These are phyloP conservation scores for Saraca asoca DNA, from an alignment of 331 rosid genomes.

Conservation along the genomic window DNA sequence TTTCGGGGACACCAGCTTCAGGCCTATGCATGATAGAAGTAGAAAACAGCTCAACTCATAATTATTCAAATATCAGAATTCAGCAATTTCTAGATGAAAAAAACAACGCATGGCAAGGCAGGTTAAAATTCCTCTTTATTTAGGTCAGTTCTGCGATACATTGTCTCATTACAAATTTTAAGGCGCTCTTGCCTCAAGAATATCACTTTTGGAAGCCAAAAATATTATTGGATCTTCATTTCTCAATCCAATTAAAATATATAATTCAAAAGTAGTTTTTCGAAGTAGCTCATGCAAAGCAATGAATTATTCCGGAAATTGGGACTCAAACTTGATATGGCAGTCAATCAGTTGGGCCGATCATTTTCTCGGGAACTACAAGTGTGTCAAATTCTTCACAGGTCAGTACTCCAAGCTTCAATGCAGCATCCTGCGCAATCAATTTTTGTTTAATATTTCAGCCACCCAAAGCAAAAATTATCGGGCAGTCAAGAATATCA, in stretches of 20 bases:
- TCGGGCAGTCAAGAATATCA: conserved; percentile 22
- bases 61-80: neutral
- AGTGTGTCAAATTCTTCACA: conserved; percentile 81
- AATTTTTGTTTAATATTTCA: conserved; percentile 28
- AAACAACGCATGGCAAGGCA: neutral
- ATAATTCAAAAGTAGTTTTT: conserved; percentile 32
- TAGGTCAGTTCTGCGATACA: conserved; percentile 26
- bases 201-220: conserved; percentile 35
- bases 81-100: neutral
- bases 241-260: conserved; percentile 34
- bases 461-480: conserved; percentile 2
- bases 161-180: conserved; percentile 35
- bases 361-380: conserved; percentile 98
- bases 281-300: conserved; percentile 26
- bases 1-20: too few species aligned
- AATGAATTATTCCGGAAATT: conserved; percentile 6
- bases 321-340: conserved; percentile 29
- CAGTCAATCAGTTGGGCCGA: conserved; percentile 75
- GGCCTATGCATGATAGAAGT: neutral
- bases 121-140: conserved; percentile 35
- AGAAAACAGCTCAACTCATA: neutral
- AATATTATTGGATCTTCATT: conserved; percentile 29
- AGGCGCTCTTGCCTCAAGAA: conserved; percentile 52
- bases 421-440: conserved; percentile 80
- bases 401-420: conserved; percentile 80